These are phyloP conservation scores for Lactarius sanguifluus DNA, from an alignment of 768 basidiomycete species.

Conservation along the genomic window DNA sequence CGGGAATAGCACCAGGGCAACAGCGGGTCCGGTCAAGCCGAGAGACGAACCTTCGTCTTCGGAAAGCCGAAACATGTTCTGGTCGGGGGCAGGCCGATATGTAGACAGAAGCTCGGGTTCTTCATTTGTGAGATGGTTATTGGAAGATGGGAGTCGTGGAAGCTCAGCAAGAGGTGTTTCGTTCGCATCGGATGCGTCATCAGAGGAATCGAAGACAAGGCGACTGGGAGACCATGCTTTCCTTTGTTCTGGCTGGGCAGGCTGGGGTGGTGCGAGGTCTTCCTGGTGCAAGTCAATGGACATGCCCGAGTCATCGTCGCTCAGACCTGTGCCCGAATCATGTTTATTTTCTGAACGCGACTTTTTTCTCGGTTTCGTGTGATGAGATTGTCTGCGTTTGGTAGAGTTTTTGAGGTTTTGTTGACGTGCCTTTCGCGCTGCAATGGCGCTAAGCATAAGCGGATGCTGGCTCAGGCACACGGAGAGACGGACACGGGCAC, in stretches of 20 bases:
- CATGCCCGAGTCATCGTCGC: conserved; percentile 28
- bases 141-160: conserved; percentile 6
- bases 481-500: neutral
- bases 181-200: conserved; percentile 29
- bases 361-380: conserved; percentile 32
- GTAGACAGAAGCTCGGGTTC: conserved; percentile 43
- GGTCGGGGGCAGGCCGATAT: conserved; percentile 45
- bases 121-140: conserved; percentile 15
- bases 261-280: neutral
- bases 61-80: conserved; percentile 49
- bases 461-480: too few species aligned
- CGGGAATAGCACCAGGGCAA: conserved; percentile 46
- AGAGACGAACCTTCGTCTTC: conserved; percentile 40
- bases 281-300: conserved; percentile 37
- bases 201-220: conserved; percentile 36
- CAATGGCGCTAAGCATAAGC: conserved; percentile 68
- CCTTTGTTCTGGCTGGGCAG: conserved; percentile 11
- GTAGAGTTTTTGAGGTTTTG: conserved; percentile 36
- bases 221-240: conserved; percentile 63
- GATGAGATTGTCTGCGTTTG: conserved; percentile 47
- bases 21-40: conserved; percentile 35
- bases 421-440: conserved; percentile 63
- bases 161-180: conserved; percentile 38
- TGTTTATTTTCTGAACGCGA: conserved; percentile 33
- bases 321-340: conserved; percentile 15